Evolutionary conservation across 352 stramenopile species (phyloP).

Genomic region (Pythium volutum): DNA sequence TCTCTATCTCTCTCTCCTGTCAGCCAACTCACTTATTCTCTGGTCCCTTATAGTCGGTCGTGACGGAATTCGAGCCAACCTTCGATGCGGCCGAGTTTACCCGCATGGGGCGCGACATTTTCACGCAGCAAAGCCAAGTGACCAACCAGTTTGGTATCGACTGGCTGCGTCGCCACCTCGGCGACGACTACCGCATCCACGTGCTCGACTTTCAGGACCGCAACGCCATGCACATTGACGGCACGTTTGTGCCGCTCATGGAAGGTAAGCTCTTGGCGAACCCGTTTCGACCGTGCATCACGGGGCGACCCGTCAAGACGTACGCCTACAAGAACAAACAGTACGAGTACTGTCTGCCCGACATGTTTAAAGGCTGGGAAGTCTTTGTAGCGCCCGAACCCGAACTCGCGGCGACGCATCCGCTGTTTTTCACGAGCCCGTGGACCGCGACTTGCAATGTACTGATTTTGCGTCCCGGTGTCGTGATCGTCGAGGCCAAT

Average conservation of each 20-base stretch:
- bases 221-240: constrained; percentile 91
- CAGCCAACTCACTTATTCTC: constrained; percentile 2
- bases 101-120: constrained; percentile 88
- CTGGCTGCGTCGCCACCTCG: constrained; percentile 85
- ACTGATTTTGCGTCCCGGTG: constrained; percentile 76
- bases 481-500: constrained; percentile 82
- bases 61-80: constrained; percentile 88
- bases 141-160: constrained; percentile 91
- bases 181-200: constrained; percentile 84
- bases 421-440: constrained; percentile 88
- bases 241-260: constrained; percentile 86
- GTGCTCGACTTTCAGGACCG: constrained; percentile 89
- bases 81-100: constrained; percentile 91
- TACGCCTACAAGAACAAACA: constrained; percentile 89
- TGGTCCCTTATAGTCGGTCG: constrained; percentile 45
- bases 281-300: constrained; percentile 86
- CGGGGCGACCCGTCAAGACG: constrained; percentile 76
- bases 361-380: constrained; percentile 92
- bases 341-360: constrained; percentile 83
- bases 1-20: not conserved
- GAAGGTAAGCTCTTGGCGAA: constrained; percentile 86
- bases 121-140: constrained; percentile 89
- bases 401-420: constrained; percentile 72
- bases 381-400: constrained; percentile 86
- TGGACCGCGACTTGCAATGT: constrained; percentile 92